A percentile compares a stretch with the other conserved stretches of the same genome.
Conservation (phyloP, 257 asterid species). For the Jacaranda copaia region DNA sequence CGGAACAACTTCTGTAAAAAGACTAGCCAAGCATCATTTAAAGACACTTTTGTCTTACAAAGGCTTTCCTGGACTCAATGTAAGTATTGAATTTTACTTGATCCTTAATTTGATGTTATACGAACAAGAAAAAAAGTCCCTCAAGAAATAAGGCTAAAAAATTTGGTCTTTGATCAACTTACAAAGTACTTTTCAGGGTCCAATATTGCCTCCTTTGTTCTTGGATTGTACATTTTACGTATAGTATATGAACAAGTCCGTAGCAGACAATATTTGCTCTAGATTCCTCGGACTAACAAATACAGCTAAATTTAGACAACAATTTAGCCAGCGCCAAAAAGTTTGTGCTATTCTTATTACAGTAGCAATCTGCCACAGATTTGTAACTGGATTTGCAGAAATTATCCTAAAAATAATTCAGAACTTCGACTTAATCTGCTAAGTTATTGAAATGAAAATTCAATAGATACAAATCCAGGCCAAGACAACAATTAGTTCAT, state of each 20-base stretch:
- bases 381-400: too few species aligned
- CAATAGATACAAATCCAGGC: not conserved
- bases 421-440: too few species aligned
- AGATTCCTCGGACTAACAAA: not conserved
- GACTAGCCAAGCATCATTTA: not conserved
- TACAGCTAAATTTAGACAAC: slow-evolving; percentile 15
- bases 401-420: too few species aligned
- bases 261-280: not conserved
- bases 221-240: not conserved
- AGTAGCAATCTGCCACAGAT: too few species aligned
- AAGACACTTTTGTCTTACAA: not conserved
- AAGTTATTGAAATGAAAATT: too few species aligned
- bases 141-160: not conserved
- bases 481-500: not conserved
- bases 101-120: too few species aligned
- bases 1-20: not conserved
- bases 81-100: too few species aligned
- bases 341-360: not conserved
- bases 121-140: too few species aligned
- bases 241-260: not conserved
- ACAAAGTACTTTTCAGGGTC: slow-evolving; percentile 8
- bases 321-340: not conserved
- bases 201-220: slow-evolving; percentile 6
- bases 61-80: too few species aligned
- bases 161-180: slow-evolving; percentile 9